phyloP scores from a whole-genome alignment of 2,329 filamentous ascomycete genomes.

The Endoconidiophora laricicola region DNA sequence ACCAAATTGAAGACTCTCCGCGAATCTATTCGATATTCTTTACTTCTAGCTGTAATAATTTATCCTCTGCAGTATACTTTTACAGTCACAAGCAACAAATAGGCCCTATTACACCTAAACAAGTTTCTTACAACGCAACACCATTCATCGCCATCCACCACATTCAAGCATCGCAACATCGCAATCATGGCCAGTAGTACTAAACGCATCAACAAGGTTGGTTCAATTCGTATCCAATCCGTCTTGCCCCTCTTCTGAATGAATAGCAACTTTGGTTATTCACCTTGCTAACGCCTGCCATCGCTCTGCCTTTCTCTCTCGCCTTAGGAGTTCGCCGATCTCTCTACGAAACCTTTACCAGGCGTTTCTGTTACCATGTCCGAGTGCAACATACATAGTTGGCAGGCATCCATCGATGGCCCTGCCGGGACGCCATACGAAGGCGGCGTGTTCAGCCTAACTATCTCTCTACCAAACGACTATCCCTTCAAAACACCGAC shows the following conservation, averaged over 20 bases:
- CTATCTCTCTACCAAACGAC: constrained; percentile 98
- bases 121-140: too few species aligned
- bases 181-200: constrained; percentile 19
- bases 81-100: neutral
- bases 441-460: constrained; percentile 61
- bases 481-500: constrained; percentile 99
- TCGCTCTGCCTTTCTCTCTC: too few species aligned
- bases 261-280: constrained; percentile 1
- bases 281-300: constrained; percentile 14
- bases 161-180: too few species aligned
- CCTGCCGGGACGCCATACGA: constrained; percentile 30
- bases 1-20: neutral
- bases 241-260: neutral
- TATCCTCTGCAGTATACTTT: neutral
- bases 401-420: constrained; percentile 32
- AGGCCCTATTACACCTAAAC: too few species aligned
- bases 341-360: constrained; percentile 28
- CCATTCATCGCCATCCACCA: too few species aligned
- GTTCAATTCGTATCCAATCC: neutral
- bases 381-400: constrained; percentile 29
- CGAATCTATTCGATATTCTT: neutral
- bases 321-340: constrained; percentile 35
- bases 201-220: constrained; percentile 30
- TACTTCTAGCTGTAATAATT: too few species aligned
- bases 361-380: constrained; percentile 27